Percentiles rank a stretch among this genome's conserved stretches.
Evolutionary conservation across 2,329 filamentous ascomycete species (phyloP).

Genomic region (Kalmusia sp.): DNA sequence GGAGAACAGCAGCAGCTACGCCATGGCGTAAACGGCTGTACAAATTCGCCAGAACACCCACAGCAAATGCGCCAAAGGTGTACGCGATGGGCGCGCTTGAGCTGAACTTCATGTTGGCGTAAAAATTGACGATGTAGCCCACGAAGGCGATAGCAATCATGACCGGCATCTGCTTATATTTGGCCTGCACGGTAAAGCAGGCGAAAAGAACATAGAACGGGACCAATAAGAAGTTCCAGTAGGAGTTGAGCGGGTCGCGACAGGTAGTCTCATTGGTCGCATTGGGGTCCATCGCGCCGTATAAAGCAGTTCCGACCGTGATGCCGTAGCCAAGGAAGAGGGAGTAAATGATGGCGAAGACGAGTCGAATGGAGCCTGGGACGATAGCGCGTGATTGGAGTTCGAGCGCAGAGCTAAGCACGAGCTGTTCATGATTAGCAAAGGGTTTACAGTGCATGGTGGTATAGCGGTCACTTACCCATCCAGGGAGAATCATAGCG

Average conservation of each 20-base stretch:
- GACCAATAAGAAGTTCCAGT: slow-evolving; percentile 74
- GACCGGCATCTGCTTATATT: slow-evolving; percentile 76
- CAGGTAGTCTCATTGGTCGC: slow-evolving; percentile 53
- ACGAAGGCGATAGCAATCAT: slow-evolving; percentile 77
- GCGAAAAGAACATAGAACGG: slow-evolving; percentile 77
- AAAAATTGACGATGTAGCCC: slow-evolving; percentile 79
- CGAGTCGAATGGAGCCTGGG: slow-evolving; percentile 56
- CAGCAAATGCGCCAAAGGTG: slow-evolving; percentile 75
- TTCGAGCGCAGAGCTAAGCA: slow-evolving; percentile 56
- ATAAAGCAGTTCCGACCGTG: slow-evolving; percentile 56
- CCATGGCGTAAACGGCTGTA: slow-evolving; percentile 71
- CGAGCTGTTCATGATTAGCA: slow-evolving; percentile 32
- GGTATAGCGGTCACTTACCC: slow-evolving; percentile 23
- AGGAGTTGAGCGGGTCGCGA: slow-evolving; percentile 54
- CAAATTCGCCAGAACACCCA: slow-evolving; percentile 79
- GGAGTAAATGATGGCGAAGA: slow-evolving; percentile 60
- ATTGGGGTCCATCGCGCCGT: slow-evolving; percentile 54
- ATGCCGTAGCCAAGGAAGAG: slow-evolving; percentile 59
- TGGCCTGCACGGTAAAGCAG: slow-evolving; percentile 76
- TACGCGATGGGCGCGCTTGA: slow-evolving; percentile 76
- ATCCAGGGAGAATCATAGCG: slow-evolving; percentile 57
- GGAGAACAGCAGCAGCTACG: slow-evolving; percentile 47
- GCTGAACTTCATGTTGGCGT: slow-evolving; percentile 69
- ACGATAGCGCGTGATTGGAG: slow-evolving; percentile 56
- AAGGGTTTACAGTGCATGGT: not conserved